Evolutionary conservation across 352 stramenopile genomes (phyloP), one percentile per base, ranked within the genome.

Genomic region (Phytophthora pseudosyringae): DNA sequence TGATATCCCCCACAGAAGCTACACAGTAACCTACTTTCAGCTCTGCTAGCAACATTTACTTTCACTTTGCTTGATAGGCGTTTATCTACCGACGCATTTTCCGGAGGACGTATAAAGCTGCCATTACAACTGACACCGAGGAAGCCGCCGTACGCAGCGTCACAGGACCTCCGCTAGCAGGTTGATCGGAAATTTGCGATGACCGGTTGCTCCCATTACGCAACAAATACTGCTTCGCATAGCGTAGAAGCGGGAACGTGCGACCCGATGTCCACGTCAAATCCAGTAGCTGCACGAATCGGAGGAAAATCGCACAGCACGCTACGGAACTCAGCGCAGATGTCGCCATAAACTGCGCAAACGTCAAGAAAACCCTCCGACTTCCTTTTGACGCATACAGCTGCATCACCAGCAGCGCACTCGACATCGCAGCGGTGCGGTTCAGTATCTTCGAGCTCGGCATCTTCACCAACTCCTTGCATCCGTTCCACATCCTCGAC

Each of bases 321-420:
- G 86, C 86, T 28, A 93, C 72, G 0, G 82, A 93, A 35, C 81
- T 88, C 32, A 95, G 50, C 8, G 83, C 76, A 4, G 84, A 91
- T 25, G 82, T 67, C 1, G 76, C 57, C 12, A 82, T 55, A 46
- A 93, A 84, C 56, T 90, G 84, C 16, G 87, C 41, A 44, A 89
- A 76, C 9, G 71, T 73, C 5, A 89, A 35, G 39, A 93, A 81
- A 47, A 82, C 75, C 29, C 67, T 82, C 7, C 86, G 82, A 53
- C 84, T 92, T 21, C 71, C 55, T 38, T 71, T 78, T 25, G 84
- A 95, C 38, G 80, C 71, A 62, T 91, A 92, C 18, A 94, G 46
- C 76, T 94, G 86, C 16, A 93, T 75, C 12, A 87, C 81, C 33
- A 94, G 70, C 25, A 94, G 59, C 12, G 76, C 86, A 33, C 78